Percentiles rank a stretch among this genome's conserved stretches.
phyloP scores from a whole-genome alignment of 257 asterid species.

The Buddleja alternifolia region DNA sequence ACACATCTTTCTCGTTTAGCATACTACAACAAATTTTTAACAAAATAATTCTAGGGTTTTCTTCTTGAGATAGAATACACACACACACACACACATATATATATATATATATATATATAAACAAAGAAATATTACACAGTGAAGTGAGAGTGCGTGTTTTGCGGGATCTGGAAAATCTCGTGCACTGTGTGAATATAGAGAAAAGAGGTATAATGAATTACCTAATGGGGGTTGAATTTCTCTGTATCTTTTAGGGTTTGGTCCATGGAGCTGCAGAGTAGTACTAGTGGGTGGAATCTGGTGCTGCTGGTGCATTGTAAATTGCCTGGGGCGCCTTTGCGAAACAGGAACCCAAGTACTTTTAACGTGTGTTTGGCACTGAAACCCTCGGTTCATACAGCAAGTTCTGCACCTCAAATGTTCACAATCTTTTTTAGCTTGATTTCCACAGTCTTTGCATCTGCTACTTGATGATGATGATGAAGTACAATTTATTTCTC shows the following conservation, averaged over 20 bases:
- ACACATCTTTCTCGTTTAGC: no score
- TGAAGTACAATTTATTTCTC: slow-evolving; percentile 23
- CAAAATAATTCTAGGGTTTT: no score
- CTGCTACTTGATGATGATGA: slow-evolving; percentile 42
- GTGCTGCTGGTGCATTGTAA: slow-evolving; percentile 41
- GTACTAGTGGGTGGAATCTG: slow-evolving; percentile 36
- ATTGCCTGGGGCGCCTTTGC: slow-evolving; percentile 50
- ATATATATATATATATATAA: no score
- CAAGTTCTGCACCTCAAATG: slow-evolving; percentile 73
- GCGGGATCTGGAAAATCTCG: slow-evolving; percentile 37
- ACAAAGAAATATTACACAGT: slow-evolving; percentile 15
- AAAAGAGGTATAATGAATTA: slow-evolving; percentile 19
- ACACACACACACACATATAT: neutral
- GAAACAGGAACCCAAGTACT: slow-evolving; percentile 86
- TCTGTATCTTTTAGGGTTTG: slow-evolving; percentile 71
- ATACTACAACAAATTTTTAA: no score
- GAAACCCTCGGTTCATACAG: slow-evolving; percentile 69
- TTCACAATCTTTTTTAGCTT: slow-evolving; percentile 73
- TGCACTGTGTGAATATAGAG: slow-evolving; percentile 19
- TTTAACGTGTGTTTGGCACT: slow-evolving; percentile 76
- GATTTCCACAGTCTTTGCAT: slow-evolving; percentile 85
- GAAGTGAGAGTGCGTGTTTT: slow-evolving; percentile 23
- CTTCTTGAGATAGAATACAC: no score
- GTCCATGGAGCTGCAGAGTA: slow-evolving; percentile 37
- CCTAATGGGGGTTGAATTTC: slow-evolving; percentile 45